phyloP scores from a whole-genome alignment of 768 basidiomycete genomes.

The Xanthoconium purpureum region DNA sequence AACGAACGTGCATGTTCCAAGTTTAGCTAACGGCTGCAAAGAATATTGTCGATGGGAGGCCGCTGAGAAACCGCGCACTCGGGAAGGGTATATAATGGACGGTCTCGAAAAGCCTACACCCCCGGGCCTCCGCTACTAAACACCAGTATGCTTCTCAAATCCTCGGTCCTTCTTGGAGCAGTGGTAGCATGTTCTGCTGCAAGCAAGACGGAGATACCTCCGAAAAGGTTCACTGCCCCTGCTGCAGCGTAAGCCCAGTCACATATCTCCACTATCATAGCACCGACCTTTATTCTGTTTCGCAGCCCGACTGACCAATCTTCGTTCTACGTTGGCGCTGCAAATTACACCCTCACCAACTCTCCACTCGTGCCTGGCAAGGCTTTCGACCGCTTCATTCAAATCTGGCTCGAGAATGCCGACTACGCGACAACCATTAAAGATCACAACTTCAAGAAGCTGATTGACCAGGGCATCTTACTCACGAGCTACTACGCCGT shows the following conservation, averaged over 20 bases:
- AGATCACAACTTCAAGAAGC: slow-evolving; percentile 24
- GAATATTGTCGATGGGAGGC: too few relatives aligned
- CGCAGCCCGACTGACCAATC: slow-evolving; percentile 27
- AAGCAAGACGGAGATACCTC: not conserved
- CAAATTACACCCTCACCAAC: slow-evolving; percentile 42
- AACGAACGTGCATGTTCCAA: too few relatives aligned
- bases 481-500: slow-evolving; percentile 46
- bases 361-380: slow-evolving; percentile 38
- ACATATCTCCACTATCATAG: not conserved
- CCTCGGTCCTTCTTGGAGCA: slow-evolving; percentile 11
- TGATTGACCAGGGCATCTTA: slow-evolving; percentile 49
- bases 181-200: slow-evolving; percentile 14
- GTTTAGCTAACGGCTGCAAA: too few relatives aligned
- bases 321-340: slow-evolving; percentile 40
- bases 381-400: slow-evolving; percentile 45
- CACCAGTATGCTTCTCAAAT: slow-evolving; percentile 10
- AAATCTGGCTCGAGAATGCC: slow-evolving; percentile 64
- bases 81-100: too few relatives aligned
- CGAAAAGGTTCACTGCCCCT: slow-evolving; percentile 26
- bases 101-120: too few relatives aligned
- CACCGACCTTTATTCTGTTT: not conserved
- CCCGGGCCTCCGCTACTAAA: too few relatives aligned
- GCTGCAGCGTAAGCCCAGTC: slow-evolving; percentile 23
- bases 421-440: slow-evolving; percentile 31
- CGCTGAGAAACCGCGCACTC: too few relatives aligned